Evolutionary conservation across 371 early-diverging fungal genomes (phyloP), one percentile per base, ranked within the genome.

Genomic region (Choanephora cucurbitarum): DNA sequence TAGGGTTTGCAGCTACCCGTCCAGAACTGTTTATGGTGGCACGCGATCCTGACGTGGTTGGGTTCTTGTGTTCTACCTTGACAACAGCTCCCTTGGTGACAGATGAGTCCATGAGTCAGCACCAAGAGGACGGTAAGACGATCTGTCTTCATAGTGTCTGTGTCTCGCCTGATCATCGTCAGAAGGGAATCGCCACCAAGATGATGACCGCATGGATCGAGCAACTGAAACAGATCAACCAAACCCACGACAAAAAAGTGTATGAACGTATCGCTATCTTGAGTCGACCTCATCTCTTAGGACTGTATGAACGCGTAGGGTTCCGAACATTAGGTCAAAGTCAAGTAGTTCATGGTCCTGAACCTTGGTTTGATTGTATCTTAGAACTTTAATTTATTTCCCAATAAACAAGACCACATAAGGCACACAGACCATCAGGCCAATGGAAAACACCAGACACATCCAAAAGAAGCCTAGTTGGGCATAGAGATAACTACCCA

Each of bases 111-210:
- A 89, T 91, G 90, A 61, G 66, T 14, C 33, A 39, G 0, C 86
- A 89, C 62, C 84, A 89, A 15, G 79, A 80, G 13, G 46, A 61
- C 5, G 91, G 91, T 8, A 66, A 58, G 14, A 86, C 85, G 0
- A 82, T 86, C 14, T 88, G 87, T 50, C 66, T 88, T 17, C 88
- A 88, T 55, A 87, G 88, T 28, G 89, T 89, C 9, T 87, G 88
- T 51, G 81, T 84, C 6, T 63, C 74, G 1, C 74, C 74, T 5
- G 58, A 61, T 14, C 63, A 67, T 49, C 82, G 81, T 47, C 68
- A 86, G 18, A 71, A 72, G 58, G 88, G 88, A 0, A 64, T 87
- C 51, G 91, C 89, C 0, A 65, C 68, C 0, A 49, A 57, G 21
- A 67, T 86, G 15, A 52, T 91, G 40, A 42, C 24, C 2, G 59